Evolutionary conservation across 768 basidiomycete species (phyloP).

Genomic region (Fistulinella prunicolor): DNA sequence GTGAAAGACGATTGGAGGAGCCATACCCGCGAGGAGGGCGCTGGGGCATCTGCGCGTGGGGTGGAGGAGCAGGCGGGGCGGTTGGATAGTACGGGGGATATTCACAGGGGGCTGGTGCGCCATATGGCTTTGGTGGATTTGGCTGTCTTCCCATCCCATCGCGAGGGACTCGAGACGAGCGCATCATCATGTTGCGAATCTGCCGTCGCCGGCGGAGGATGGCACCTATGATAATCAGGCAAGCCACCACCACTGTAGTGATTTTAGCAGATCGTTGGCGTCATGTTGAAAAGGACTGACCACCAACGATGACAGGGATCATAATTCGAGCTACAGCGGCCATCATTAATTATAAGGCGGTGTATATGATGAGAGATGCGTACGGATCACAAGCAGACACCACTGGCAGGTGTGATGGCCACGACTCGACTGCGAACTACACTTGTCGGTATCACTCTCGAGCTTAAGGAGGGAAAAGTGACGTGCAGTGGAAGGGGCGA

Average conservation of each 20-base stretch:
- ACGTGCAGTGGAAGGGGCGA: no score
- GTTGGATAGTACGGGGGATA: constrained; percentile 1
- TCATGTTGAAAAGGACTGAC: constrained; percentile 7
- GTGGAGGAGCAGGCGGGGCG: background rate
- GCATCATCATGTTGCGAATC: background rate
- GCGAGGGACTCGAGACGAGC: background rate
- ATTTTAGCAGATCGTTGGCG: constrained; percentile 1
- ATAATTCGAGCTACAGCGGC: background rate
- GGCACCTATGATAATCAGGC: background rate
- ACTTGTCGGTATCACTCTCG: no score
- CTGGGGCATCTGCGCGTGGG: background rate
- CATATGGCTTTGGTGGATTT: constrained; percentile 1
- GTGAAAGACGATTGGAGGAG: background rate
- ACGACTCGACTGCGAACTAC: background rate
- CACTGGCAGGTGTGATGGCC: constrained; percentile 11
- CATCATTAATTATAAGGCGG: no score
- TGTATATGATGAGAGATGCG: no score
- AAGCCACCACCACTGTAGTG: background rate
- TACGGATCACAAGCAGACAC: constrained; percentile 15
- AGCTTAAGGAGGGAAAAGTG: no score
- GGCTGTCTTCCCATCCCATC: background rate
- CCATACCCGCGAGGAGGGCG: constrained; percentile 9
- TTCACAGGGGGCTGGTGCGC: background rate
- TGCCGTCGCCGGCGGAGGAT: constrained; percentile 1
- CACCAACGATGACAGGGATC: background rate